Conservation (phyloP, 352 stramenopile genomes). For the Blastocystis sp. region DNA sequence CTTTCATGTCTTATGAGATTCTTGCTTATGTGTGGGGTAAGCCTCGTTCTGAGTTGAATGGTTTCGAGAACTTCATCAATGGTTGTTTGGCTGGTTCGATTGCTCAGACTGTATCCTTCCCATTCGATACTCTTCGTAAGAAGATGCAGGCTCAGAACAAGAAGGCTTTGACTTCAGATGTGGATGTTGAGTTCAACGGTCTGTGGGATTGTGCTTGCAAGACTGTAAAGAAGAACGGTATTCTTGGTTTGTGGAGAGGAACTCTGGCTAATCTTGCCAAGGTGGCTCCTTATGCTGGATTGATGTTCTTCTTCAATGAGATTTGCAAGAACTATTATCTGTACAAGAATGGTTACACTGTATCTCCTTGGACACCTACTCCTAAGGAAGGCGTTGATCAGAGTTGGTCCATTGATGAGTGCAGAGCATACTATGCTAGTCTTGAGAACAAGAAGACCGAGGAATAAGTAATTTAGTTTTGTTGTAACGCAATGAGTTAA, state of each 20-base stretch:
- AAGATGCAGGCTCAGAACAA: conserved; percentile 52
- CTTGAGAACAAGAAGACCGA: background rate
- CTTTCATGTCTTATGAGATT: conserved; percentile 61
- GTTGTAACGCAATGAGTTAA: conserved; percentile 37
- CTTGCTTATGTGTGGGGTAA: conserved; percentile 52
- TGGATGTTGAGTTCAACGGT: conserved; percentile 47
- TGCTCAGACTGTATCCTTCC: conserved; percentile 47
- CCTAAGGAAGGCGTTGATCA: background rate
- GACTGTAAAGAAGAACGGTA: conserved; percentile 40
- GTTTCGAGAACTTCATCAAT: conserved; percentile 47
- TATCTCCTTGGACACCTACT: background rate
- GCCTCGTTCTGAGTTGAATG: conserved; percentile 42
- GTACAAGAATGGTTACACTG: conserved; percentile 42
- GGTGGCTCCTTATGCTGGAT: conserved; percentile 5
- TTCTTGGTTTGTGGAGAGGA: conserved; percentile 38
- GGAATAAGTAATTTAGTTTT: conserved; percentile 6
- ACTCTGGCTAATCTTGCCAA: conserved; percentile 37
- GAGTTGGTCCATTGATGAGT: background rate
- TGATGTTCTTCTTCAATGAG: conserved; percentile 34
- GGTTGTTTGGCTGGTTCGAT: conserved; percentile 53
- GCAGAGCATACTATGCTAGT: background rate
- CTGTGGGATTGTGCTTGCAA: conserved; percentile 40
- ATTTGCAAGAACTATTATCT: conserved; percentile 41
- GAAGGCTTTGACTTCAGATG: background rate
- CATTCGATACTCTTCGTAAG: conserved; percentile 50